Base-by-base conservation (phyloP, 2,329 filamentous ascomycete species). In the Fusarium subtropicale region DNA sequence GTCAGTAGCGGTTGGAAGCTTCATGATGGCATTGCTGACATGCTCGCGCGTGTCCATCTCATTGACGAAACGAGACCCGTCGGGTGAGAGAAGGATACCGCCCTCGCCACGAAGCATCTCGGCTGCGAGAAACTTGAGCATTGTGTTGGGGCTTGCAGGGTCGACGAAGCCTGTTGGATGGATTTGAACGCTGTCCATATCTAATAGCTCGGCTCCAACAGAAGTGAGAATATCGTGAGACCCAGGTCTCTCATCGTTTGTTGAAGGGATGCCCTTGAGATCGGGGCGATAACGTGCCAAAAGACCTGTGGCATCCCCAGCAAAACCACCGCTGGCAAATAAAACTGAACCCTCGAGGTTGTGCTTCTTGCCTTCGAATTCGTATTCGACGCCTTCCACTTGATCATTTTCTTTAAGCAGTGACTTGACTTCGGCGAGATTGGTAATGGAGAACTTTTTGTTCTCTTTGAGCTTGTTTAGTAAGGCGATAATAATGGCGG, bases 151-250 rank as follows among this genome's bases (percentile, higher is more conserved):
- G 33, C 82, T 80, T 2, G 81, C 79, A 0, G 84, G 84, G 66
- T 90, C 87, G 8, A 91, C 79, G 71, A 91, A 91, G 1, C 87
- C 87, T 0, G 88, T 90, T 4, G 89, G 88, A 67, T 91, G 89
- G 7, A 91, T 82, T 75, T 91, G 89, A 3, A 91, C 87, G 60
- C 81, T 82, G 44, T 84, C 81, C 84, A 86, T 86, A 30, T 86
- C 84, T 41, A 86, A 78, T 15, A 85, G 74, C 33, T 77, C 77
- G 7, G 83, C 83, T 18, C 80, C 81, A 1, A 80, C 76, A 1
- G 74, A 74, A 0, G 77, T 70, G 0, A 86, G 77, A 1, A 86
- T 69, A 2, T 72, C 73, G 57, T 89, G 87, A 3, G 86, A 81
- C 0, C 86, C 87, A 0, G 87, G 84, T 0, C 85, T 78, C 2